A percentile compares a stretch with the other conserved stretches of the same genome.
These are phyloP conservation scores for Neurospora sp. DNA, from an alignment of 495 filamentous ascomycete genomes.

Conservation along the genomic window DNA sequence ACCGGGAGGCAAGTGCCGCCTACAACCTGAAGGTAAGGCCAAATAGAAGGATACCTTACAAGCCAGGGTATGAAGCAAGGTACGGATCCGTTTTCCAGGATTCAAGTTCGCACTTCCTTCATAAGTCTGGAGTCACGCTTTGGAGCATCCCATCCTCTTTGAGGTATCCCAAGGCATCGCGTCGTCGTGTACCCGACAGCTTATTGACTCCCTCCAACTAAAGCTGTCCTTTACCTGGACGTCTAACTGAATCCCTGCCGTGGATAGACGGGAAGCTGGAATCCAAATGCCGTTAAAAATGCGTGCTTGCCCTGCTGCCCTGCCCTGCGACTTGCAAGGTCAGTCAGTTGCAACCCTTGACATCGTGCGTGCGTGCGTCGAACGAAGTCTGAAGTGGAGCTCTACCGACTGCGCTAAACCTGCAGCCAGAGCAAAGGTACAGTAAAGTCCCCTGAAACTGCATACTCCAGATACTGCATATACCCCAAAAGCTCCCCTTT, in stretches of 20 bases:
- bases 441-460: too few species aligned
- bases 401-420: neutral
- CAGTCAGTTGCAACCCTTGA: neutral
- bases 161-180: neutral
- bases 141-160: neutral
- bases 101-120: neutral
- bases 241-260: neutral
- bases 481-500: too few species aligned
- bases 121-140: neutral
- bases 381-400: neutral
- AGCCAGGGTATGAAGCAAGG: neutral
- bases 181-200: neutral
- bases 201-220: neutral
- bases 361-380: neutral
- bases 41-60: neutral
- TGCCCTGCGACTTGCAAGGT: neutral
- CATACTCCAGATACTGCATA: too few species aligned
- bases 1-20: neutral
- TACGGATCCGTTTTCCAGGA: neutral
- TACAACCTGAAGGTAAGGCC: neutral
- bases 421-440: neutral
- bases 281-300: neutral
- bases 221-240: neutral
- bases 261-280: neutral
- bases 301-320: neutral